A percentile compares a stretch with the other conserved stretches of the same genome.
Evolutionary conservation across 2,329 filamentous ascomycete species (phyloP).

Genomic region (Graphilbum sp.): DNA sequence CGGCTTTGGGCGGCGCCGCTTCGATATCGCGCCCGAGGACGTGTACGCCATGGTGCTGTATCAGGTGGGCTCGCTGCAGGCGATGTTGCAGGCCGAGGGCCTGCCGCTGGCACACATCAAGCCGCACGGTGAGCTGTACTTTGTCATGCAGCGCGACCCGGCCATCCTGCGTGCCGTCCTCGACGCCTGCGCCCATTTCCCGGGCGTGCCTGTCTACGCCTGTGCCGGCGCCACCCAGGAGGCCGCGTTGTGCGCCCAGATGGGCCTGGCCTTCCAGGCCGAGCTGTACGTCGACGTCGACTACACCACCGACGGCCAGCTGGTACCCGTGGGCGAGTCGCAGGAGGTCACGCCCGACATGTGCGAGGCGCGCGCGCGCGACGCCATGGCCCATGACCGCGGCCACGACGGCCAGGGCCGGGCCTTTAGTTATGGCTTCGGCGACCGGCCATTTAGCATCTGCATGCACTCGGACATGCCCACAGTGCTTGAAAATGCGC

Average conservation of each 20-base stretch:
- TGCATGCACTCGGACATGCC: conserved; percentile 31
- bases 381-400: conserved; percentile 23
- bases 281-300: conserved; percentile 15
- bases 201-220: conserved; percentile 13
- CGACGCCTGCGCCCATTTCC: conserved; percentile 9
- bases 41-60: neutral
- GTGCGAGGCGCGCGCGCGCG: conserved; percentile 4
- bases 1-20: conserved; percentile 1
- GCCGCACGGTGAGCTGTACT: conserved; percentile 1
- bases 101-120: neutral
- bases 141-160: neutral
- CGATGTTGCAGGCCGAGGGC: neutral
- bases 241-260: neutral
- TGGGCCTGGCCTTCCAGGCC: conserved; percentile 13
- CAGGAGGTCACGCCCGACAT: conserved; percentile 24
- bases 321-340: conserved; percentile 32
- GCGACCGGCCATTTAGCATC: conserved; percentile 22
- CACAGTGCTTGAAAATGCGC: conserved; percentile 25
- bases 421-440: no score
- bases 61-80: conserved; percentile 1
- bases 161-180: neutral
- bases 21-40: neutral
- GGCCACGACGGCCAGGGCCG: conserved; percentile 22
- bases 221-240: conserved; percentile 12
- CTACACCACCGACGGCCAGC: conserved; percentile 11